phyloP scores from a whole-genome alignment of 257 asterid genomes.

The Nicotiana undulata region DNA sequence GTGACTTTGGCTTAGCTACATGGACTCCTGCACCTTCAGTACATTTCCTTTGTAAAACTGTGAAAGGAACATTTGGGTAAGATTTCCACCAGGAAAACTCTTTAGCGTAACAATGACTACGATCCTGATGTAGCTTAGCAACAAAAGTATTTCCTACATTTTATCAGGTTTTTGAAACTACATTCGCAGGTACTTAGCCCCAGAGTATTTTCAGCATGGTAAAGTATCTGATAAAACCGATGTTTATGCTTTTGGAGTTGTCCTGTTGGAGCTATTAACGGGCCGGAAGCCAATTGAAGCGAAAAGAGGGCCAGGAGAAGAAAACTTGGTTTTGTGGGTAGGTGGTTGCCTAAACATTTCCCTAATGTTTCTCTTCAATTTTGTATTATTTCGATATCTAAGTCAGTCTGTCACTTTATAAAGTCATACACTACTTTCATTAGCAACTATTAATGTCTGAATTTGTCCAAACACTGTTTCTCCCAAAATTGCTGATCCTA shows the following conservation, averaged over 20 bases:
- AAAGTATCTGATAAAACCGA: conserved; percentile 93
- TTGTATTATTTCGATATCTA: neutral
- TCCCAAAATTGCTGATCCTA: neutral
- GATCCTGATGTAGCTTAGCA: neutral
- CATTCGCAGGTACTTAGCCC: conserved; percentile 66
- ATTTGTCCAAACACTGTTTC: neutral
- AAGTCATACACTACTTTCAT: no score
- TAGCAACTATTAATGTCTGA: neutral
- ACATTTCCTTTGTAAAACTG: conserved; percentile 90
- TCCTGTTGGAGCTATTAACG: conserved; percentile 73
- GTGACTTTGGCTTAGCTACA: conserved; percentile 92
- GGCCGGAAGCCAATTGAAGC: conserved; percentile 86
- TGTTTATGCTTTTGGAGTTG: conserved; percentile 81
- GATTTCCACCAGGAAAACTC: neutral
- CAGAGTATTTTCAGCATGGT: conserved; percentile 91
- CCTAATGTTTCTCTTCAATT: neutral
- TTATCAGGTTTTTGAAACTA: neutral
- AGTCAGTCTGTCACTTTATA: neutral
- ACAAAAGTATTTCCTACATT: neutral
- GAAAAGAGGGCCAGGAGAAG: conserved; percentile 81
- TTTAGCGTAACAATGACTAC: neutral
- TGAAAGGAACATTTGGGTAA: conserved; percentile 93
- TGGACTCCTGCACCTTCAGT: conserved; percentile 92
- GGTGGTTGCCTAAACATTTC: conserved; percentile 9
- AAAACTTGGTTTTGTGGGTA: conserved; percentile 82